Base-by-base conservation (phyloP, 2,329 filamentous ascomycete genomes). In the Neonectria magnoliae region DNA sequence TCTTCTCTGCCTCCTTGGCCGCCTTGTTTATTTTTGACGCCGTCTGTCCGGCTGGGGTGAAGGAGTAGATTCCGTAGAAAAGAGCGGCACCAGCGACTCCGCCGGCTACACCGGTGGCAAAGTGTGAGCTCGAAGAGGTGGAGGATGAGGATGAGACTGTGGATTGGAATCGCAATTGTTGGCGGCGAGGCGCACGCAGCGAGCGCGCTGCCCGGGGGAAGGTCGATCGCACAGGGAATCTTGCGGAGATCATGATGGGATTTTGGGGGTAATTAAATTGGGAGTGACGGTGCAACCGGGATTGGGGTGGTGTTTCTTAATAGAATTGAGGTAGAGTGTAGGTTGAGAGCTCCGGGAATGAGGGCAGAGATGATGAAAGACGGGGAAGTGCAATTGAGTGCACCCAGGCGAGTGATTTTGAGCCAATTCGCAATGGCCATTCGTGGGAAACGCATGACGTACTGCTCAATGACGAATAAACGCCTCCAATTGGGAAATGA, bases 1-100 rank as follows among this genome's bases (percentile, higher is more conserved):
- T 88, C 58, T 82, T 79, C 75, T 89, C 85, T 2, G 89, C 87
- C 57, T 89, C 83, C 57, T 84, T 83, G 10, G 79, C 80, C 1
- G 79, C 78, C 69, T 82, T 82, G 76, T 85, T 84, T 69, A 85
- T 74, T 52, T 78, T 80, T 58, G 73, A 75, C 7, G 67, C 80
- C 68, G 31, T 79, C 70, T 67, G 80, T 75, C 82, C 83, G 3
- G 82, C 77, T 0, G 82, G 82, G 0, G 82, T 83, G 68, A 82
- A 77, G 10, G 78, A 78, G 70, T 82, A 84, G 57, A 79, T 68
- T 47, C 77, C 81, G 64, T 81, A 85, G 53, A 84, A 79, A 5
- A 82, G 58, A 1, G 76, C 71, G 2, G 81, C 81, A 16, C 81
- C 82, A 7, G 75, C 79, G 4, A 84, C 62, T 48, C 83, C 84